phyloP scores from a whole-genome alignment of 345 rosid species.

The Toxicodendron radicans region DNA sequence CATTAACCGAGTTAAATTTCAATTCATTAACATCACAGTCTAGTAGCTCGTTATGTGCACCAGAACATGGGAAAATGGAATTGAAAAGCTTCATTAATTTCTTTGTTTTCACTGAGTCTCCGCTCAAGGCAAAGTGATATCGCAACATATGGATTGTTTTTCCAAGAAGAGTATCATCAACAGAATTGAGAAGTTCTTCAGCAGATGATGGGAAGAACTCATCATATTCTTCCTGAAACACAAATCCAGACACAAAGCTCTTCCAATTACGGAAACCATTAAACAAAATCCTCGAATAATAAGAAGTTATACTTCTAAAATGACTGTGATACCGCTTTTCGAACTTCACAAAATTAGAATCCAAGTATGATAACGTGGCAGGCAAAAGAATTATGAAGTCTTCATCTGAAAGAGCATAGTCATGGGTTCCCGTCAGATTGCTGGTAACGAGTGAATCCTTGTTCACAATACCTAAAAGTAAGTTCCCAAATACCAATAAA shows the following conservation, averaged over 20 bases:
- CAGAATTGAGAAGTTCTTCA: constrained; percentile 53
- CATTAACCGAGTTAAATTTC: constrained; percentile 40
- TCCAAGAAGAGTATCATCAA: constrained; percentile 66
- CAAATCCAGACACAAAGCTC: constrained; percentile 50
- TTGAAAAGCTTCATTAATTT: constrained; percentile 53
- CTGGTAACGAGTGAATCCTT: constrained; percentile 20
- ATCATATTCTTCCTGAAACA: constrained; percentile 63
- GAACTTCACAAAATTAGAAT: constrained; percentile 41
- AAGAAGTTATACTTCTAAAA: constrained; percentile 44
- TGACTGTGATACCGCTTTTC: constrained; percentile 41
- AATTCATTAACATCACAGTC: constrained; percentile 50
- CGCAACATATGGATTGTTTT: constrained; percentile 66
- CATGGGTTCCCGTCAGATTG: constrained; percentile 21
- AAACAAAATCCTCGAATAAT: constrained; percentile 55
- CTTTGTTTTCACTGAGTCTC: constrained; percentile 42
- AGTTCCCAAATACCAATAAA: constrained; percentile 62
- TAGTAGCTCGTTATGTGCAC: constrained; percentile 46
- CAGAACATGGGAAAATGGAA: constrained; percentile 42
- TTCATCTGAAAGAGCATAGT: constrained; percentile 46
- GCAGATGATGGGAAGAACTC: constrained; percentile 41
- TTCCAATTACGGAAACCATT: constrained; percentile 62
- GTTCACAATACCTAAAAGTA: constrained; percentile 37
- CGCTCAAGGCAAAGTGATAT: constrained; percentile 49
- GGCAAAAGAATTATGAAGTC: constrained; percentile 74
- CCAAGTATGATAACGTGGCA: constrained; percentile 55